phyloP scores from a whole-genome alignment of 2,329 filamentous ascomycete species.

The Nigrospora oryzae region DNA sequence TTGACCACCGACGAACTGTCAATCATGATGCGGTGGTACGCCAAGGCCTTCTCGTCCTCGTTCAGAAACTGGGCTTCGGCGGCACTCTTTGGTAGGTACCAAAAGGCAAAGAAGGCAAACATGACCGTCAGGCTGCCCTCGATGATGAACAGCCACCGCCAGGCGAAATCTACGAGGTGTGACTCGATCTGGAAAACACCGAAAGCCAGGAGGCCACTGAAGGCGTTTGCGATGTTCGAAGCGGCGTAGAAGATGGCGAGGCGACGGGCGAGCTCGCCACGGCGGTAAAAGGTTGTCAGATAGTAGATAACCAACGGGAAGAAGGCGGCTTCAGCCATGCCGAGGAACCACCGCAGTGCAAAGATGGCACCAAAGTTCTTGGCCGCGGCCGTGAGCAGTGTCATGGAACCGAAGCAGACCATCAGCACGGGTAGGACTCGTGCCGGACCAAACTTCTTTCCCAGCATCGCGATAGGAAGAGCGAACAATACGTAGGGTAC shows the following conservation, averaged over 20 bases:
- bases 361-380: conserved; percentile 59
- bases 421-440: conserved; percentile 56
- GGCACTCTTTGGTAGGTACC: conserved; percentile 59
- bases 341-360: conserved; percentile 60
- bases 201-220: conserved; percentile 37
- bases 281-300: conserved; percentile 58
- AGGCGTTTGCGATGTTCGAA: conserved; percentile 61
- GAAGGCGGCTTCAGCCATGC: conserved; percentile 60
- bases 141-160: conserved; percentile 40
- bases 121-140: conserved; percentile 49
- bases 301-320: conserved; percentile 57
- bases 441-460: conserved; percentile 59
- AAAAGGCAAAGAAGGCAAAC: conserved; percentile 56
- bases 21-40: conserved; percentile 65
- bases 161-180: conserved; percentile 21
- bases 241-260: conserved; percentile 71
- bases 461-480: conserved; percentile 55
- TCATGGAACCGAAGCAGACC: conserved; percentile 59
- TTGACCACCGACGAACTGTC: conserved; percentile 59
- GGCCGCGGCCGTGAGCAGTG: conserved; percentile 46
- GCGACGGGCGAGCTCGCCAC: conserved; percentile 61
- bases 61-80: conserved; percentile 57
- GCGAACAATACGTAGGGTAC: conserved; percentile 65
- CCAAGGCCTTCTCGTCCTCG: conserved; percentile 57
- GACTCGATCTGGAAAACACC: conserved; percentile 38